Base-by-base conservation (phyloP, 1,139 yeast genomes). In the Hemisphaericaspora lyxosophila region DNA sequence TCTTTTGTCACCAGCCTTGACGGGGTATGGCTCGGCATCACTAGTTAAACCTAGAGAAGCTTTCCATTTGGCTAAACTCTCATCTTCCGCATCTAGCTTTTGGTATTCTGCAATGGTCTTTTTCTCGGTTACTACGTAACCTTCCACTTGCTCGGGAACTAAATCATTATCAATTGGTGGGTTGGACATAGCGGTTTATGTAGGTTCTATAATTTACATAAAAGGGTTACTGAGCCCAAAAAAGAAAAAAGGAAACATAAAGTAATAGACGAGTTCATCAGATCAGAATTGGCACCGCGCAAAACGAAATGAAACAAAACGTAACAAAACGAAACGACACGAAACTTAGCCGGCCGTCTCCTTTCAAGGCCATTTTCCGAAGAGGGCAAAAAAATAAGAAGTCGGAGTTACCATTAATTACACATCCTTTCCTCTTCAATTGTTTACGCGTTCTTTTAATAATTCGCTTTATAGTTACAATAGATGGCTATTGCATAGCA, bases 51-150 rank as follows among this genome's bases (percentile, higher is more conserved):
- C 97, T 29, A 90, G 70, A 1, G 95, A 85, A 41, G 83, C 88
- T 64, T 90, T 90, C 97, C 97, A 90, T 60, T 86, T 87, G 47
- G 85, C 87, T 49, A 90, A 71, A 30, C 95, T 84, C 62, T 87
- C 96, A 58, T 89, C 97, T 51, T 88, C 87, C 6, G 94, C 94
- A 58, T 89, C 97, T 50, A 89, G 63, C 45, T 81, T 76, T 44
- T 85, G 78, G 62, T 89, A 89, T 59, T 89, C 96, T 36, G 79
- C 90, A 40, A 89, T 75, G 25, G 95, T 85, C 59, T 88, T 88
- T 70, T 88, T 88, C 47, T 84, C 92, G 4, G 86, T 78, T 17
- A 88, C 92, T 47, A 78, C 80, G 71, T 87, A 89, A 9, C 83
- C 84, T 48, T 78, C 80, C 30, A 73, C 76, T 43, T 73, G 67